phyloP scores from a whole-genome alignment of 345 rosid species.

The Stellera chamaejasme region DNA sequence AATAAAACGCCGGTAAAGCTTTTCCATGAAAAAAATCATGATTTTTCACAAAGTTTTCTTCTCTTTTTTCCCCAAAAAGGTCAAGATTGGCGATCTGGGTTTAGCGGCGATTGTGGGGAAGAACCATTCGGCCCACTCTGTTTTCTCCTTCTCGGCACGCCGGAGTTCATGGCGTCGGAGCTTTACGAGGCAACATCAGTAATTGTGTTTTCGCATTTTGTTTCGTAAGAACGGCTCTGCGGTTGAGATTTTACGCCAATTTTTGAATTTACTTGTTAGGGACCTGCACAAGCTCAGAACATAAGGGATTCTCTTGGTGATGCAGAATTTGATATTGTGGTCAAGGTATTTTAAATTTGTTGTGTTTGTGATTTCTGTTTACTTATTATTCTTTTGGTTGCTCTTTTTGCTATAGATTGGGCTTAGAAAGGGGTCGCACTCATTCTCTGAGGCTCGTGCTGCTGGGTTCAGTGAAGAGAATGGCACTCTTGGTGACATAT shows the following conservation, averaged over 20 bases:
- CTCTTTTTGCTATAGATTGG: slow-evolving; percentile 44
- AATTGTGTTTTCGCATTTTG: not conserved
- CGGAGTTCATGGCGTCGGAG: slow-evolving; percentile 95
- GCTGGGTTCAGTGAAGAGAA: slow-evolving; percentile 80
- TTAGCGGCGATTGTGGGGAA: slow-evolving; percentile 71
- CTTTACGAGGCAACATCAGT: slow-evolving; percentile 71
- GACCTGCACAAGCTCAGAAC: slow-evolving; percentile 96
- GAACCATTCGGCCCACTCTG: slow-evolving; percentile 65
- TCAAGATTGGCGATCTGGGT: slow-evolving; percentile 89
- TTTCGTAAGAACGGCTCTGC: too few species aligned
- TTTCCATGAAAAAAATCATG: too few species aligned
- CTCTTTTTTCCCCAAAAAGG: too few species aligned
- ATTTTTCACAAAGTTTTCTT: too few species aligned
- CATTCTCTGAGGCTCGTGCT: slow-evolving; percentile 85
- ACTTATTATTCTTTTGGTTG: not conserved
- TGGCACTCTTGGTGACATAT: slow-evolving; percentile 86
- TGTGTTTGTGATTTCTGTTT: not conserved
- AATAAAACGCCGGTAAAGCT: too few species aligned
- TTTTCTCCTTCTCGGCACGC: slow-evolving; percentile 88
- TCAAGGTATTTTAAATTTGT: slow-evolving; percentile 38
- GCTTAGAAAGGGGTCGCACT: slow-evolving; percentile 77
- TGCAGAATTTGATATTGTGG: slow-evolving; percentile 66
- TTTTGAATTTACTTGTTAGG: slow-evolving; percentile 22
- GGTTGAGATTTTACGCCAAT: too few species aligned
- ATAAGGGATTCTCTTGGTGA: slow-evolving; percentile 87